Percentiles rank a stretch among this genome's conserved stretches.
phyloP scores from a whole-genome alignment of 2,329 filamentous ascomycete genomes.

The Nannizzia gypsea region DNA sequence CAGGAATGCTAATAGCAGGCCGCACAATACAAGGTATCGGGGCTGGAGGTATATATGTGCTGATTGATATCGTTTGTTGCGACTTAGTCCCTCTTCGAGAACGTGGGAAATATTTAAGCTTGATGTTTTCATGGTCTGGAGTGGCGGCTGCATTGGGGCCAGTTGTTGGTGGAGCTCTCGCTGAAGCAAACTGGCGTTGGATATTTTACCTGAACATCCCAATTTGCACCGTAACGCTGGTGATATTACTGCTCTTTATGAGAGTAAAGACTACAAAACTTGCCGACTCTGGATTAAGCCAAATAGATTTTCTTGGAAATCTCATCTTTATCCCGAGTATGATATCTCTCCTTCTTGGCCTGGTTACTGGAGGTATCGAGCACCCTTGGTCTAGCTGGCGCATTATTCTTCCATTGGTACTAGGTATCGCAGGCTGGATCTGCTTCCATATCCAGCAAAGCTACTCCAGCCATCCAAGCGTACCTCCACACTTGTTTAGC shows the following conservation, averaged over 20 bases:
- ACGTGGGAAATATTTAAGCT: slow-evolving; percentile 18
- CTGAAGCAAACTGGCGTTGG: slow-evolving; percentile 20
- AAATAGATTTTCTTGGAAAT: neutral
- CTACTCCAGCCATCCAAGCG: slow-evolving; percentile 6
- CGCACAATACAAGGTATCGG: slow-evolving; percentile 41
- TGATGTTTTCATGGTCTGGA: slow-evolving; percentile 33
- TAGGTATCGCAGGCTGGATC: neutral
- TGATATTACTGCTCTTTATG: slow-evolving; percentile 31
- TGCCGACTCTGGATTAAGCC: slow-evolving; percentile 23
- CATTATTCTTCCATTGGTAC: neutral
- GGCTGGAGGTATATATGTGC: slow-evolving; percentile 37
- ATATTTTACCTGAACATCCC: slow-evolving; percentile 21
- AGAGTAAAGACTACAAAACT: slow-evolving; percentile 24
- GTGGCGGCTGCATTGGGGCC: slow-evolving; percentile 23
- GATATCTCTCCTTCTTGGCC: neutral
- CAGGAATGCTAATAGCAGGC: slow-evolving; percentile 36
- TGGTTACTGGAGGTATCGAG: neutral
- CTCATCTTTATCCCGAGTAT: neutral
- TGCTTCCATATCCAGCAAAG: neutral
- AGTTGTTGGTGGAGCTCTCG: slow-evolving; percentile 20
- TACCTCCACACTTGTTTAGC: slow-evolving; percentile 15
- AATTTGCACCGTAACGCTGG: slow-evolving; percentile 12
- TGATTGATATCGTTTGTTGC: slow-evolving; percentile 40
- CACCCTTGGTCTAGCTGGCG: neutral
- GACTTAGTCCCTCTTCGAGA: slow-evolving; percentile 40